Evolutionary conservation across 2,329 filamentous ascomycete species (phyloP).

Genomic region (Claviceps monticola): DNA sequence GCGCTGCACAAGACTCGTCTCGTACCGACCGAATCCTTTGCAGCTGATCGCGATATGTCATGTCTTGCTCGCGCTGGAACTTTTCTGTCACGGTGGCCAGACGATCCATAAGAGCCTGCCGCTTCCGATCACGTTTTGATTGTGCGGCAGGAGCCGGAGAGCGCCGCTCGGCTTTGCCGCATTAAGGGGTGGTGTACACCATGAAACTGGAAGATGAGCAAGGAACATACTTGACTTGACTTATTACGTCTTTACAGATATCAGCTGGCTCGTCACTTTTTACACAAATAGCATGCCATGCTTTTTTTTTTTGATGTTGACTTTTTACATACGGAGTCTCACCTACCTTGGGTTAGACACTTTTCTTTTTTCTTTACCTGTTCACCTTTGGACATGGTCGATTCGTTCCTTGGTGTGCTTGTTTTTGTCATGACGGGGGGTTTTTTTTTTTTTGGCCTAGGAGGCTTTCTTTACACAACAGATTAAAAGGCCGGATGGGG

Average conservation of each 20-base stretch:
- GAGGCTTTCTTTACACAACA: no score
- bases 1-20: conserved; percentile 73
- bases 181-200: no score
- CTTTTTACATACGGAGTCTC: no score
- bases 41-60: conserved; percentile 76
- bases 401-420: not conserved
- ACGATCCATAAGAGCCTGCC: conserved; percentile 68
- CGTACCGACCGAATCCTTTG: conserved; percentile 83
- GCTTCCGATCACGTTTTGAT: conserved; percentile 84
- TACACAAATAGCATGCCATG: no score
- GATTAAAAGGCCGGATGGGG: not conserved
- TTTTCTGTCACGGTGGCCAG: conserved; percentile 61
- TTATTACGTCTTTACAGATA: no score
- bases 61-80: conserved; percentile 69
- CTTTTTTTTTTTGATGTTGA: no score
- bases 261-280: no score
- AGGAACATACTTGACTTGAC: no score
- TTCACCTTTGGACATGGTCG: not conserved
- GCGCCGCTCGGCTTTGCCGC: conserved; percentile 21
- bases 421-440: not conserved
- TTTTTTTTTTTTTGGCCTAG: not conserved
- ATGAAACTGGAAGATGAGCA: no score
- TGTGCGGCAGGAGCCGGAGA: conserved; percentile 26
- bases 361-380: not conserved
- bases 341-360: not conserved